Evolutionary conservation across 306 rosid species (phyloP).

Genomic region (Cucurbita argyrosperma): DNA sequence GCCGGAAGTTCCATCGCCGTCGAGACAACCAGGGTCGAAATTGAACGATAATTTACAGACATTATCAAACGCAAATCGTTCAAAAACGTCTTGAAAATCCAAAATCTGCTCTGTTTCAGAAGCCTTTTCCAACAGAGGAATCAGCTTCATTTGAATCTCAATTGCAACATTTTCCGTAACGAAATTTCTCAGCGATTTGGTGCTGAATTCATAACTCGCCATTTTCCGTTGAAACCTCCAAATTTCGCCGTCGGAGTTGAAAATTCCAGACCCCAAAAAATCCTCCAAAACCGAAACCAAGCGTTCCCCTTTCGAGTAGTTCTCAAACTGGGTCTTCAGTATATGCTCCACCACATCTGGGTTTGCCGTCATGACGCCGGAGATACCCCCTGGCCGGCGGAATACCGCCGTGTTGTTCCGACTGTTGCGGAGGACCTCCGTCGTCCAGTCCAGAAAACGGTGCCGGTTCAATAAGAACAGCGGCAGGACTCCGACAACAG

Average conservation of each 20-base stretch:
- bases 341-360: conserved; percentile 47
- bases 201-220: conserved; percentile 53
- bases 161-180: conserved; percentile 29
- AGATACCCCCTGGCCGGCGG: conserved; percentile 19
- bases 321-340: conserved; percentile 48
- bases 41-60: conserved; percentile 49
- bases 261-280: conserved; percentile 57
- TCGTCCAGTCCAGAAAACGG: conserved; percentile 48
- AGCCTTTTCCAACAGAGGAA: conserved; percentile 30
- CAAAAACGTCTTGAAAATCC: conserved; percentile 46
- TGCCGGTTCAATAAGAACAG: conserved; percentile 37
- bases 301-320: conserved; percentile 53
- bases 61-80: conserved; percentile 64
- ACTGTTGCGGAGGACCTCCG: conserved; percentile 24
- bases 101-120: conserved; percentile 5
- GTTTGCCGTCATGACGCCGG: conserved; percentile 39
- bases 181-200: conserved; percentile 43
- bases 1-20: conserved; percentile 19
- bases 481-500: conserved; percentile 34
- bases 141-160: conserved; percentile 27
- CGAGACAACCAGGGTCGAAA: conserved; percentile 45
- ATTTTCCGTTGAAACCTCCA: conserved; percentile 57
- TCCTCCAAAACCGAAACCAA: conserved; percentile 26
- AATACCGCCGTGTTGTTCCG: conserved; percentile 36
- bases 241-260: conserved; percentile 41